A percentile compares a stretch with the other conserved stretches of the same genome.
These are phyloP conservation scores for Rhizomucor miehei DNA, from an alignment of 371 early-diverging fungal genomes.

Conservation along the genomic window DNA sequence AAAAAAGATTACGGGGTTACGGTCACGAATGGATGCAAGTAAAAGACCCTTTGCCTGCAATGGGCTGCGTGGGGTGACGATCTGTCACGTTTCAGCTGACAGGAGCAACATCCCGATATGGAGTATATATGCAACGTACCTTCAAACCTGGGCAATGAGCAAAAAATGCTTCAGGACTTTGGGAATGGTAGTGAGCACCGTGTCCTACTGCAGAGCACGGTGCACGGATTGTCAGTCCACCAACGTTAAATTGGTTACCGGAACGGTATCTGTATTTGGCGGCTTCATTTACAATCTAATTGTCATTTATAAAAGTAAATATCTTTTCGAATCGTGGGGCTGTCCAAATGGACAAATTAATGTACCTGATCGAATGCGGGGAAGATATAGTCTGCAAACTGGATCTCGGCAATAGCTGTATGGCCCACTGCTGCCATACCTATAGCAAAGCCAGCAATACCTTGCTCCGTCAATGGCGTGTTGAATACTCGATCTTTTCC, in stretches of 20 bases:
- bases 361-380: slow-evolving; percentile 97
- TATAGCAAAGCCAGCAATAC: slow-evolving; percentile 96
- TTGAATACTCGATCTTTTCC: slow-evolving; percentile 94
- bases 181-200: slow-evolving; percentile 96
- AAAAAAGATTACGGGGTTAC: slow-evolving; percentile 94
- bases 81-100: slow-evolving; percentile 14
- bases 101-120: slow-evolving; percentile 5
- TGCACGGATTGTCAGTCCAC: slow-evolving; percentile 89
- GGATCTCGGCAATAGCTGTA: slow-evolving; percentile 98
- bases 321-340: too few relatives aligned
- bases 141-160: slow-evolving; percentile 96
- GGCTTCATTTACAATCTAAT: slow-evolving; percentile 94
- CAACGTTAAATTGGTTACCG: slow-evolving; percentile 89
- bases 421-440: slow-evolving; percentile 96
- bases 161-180: slow-evolving; percentile 95
- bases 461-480: slow-evolving; percentile 96
- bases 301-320: background rate
- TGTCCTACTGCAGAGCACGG: slow-evolving; percentile 97
- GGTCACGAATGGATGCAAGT: slow-evolving; percentile 89
- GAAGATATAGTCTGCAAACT: slow-evolving; percentile 98
- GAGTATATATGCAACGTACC: slow-evolving; percentile 20
- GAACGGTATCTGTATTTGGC: slow-evolving; percentile 97
- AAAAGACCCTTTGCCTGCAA: slow-evolving; percentile 97
- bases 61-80: slow-evolving; percentile 93
- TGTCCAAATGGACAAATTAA: background rate